These are phyloP conservation scores for Macrophomina phaseolina DNA, from an alignment of 2,329 filamentous ascomycete species.

Conservation along the genomic window DNA sequence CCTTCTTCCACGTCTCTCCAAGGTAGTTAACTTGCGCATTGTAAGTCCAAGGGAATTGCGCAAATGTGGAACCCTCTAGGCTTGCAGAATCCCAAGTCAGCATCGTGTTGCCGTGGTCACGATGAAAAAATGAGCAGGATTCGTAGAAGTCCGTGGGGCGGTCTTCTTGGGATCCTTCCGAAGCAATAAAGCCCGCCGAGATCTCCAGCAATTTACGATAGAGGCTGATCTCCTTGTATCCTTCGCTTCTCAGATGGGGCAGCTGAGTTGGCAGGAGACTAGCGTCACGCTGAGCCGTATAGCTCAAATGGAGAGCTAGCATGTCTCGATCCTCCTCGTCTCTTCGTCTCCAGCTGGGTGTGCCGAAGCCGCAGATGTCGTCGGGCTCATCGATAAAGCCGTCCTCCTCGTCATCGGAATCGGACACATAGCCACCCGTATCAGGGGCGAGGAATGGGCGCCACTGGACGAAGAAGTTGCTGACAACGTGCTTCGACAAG, in stretches of 20 bases:
- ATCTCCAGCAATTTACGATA: conserved; percentile 4
- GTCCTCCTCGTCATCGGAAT: conserved; percentile 5
- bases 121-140: conserved; percentile 4
- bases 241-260: conserved; percentile 9
- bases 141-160: conserved; percentile 11
- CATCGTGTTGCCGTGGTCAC: conserved; percentile 12
- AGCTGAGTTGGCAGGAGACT: not conserved
- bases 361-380: conserved; percentile 15
- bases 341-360: conserved; percentile 16
- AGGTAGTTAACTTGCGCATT: conserved; percentile 16
- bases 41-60: conserved; percentile 19
- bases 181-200: not conserved
- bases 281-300: conserved; percentile 10
- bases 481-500: conserved; percentile 14
- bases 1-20: conserved; percentile 16
- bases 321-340: conserved; percentile 15
- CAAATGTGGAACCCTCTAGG: conserved; percentile 7
- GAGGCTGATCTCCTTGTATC: not conserved
- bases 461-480: conserved; percentile 20
- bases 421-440: conserved; percentile 8
- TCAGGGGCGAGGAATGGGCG: conserved; percentile 6
- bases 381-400: conserved; percentile 16
- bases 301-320: conserved; percentile 10
- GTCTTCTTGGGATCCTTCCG: not conserved
- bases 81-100: conserved; percentile 10